A percentile compares a stretch with the other conserved stretches of the same genome.
phyloP scores from a whole-genome alignment of 2,329 filamentous ascomycete species.

The Scytalidium lignicola region DNA sequence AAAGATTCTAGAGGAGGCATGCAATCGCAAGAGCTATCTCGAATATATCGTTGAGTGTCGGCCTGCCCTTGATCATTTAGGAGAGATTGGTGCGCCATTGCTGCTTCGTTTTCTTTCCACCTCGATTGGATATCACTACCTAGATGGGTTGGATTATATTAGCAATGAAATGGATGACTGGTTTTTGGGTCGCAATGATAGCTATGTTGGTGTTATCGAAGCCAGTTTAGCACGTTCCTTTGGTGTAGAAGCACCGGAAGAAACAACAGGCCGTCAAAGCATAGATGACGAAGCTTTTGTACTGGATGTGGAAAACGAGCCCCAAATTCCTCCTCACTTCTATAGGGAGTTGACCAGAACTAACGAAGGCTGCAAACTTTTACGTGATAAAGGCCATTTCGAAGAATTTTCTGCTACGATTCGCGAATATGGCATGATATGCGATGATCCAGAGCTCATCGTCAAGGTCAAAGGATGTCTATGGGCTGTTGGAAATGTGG shows the following conservation, averaged over 20 bases:
- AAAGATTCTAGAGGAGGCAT: conserved; percentile 95
- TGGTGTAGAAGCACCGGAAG: conserved; percentile 38
- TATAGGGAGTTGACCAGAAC: conserved; percentile 93
- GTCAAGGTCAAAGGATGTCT: conserved; percentile 94
- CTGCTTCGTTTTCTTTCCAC: conserved; percentile 90
- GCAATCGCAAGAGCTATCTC: conserved; percentile 83
- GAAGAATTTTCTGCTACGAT: conserved; percentile 89
- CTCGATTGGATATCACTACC: conserved; percentile 94
- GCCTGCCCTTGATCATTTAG: conserved; percentile 88
- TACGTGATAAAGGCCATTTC: conserved; percentile 93
- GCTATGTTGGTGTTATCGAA: conserved; percentile 91
- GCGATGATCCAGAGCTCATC: conserved; percentile 77
- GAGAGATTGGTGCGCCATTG: conserved; percentile 91
- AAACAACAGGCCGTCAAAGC: conserved; percentile 25
- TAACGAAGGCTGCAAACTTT: conserved; percentile 81
- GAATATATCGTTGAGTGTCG: conserved; percentile 97
- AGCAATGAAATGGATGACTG: conserved; percentile 99
- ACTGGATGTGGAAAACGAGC: conserved; percentile 39
- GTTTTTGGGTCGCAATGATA: conserved; percentile 95
- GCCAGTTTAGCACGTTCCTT: conserved; percentile 90
- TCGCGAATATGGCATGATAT: conserved; percentile 77
- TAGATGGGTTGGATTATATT: conserved; percentile 96
- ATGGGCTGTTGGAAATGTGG: conserved; percentile 97
- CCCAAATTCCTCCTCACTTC: conserved; percentile 84
- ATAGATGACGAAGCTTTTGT: conserved; percentile 34